Evolutionary conservation across 2,329 filamentous ascomycete genomes (phyloP).

Genomic region (Pseudocercospora fijiensis): DNA sequence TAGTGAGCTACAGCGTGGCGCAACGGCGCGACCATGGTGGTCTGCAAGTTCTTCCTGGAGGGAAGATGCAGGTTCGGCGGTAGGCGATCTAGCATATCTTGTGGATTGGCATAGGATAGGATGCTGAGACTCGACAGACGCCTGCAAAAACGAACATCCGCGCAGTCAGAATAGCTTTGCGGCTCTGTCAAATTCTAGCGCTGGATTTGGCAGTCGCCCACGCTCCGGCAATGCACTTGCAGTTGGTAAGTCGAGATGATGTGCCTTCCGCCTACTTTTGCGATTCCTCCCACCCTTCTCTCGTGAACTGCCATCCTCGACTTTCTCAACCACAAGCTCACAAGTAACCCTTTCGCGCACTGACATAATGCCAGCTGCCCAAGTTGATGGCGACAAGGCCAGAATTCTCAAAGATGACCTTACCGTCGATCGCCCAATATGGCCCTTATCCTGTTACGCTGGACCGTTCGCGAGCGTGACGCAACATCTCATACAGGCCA

Average conservation of each 20-base stretch:
- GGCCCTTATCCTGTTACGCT: slow-evolving; percentile 78
- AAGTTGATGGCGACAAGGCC: slow-evolving; percentile 56
- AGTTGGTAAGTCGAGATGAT: background rate
- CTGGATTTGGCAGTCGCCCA: slow-evolving; percentile 13
- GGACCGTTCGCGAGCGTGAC: background rate
- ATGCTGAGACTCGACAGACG: slow-evolving; percentile 44
- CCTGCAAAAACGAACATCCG: slow-evolving; percentile 62
- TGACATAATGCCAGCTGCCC: slow-evolving; percentile 14
- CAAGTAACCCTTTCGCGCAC: background rate
- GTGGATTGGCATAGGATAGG: background rate
- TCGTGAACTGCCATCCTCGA: background rate
- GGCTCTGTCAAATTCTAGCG: slow-evolving; percentile 42
- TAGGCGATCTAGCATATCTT: slow-evolving; percentile 36
- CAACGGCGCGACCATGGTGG: slow-evolving; percentile 17
- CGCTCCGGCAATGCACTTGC: background rate
- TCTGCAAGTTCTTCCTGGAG: slow-evolving; percentile 66
- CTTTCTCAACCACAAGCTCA: slow-evolving; percentile 5
- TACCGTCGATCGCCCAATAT: slow-evolving; percentile 66
- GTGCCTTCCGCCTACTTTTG: background rate
- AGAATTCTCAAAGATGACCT: slow-evolving; percentile 54
- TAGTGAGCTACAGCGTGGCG: background rate
- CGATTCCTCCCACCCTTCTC: too few relatives aligned
- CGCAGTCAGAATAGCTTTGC: slow-evolving; percentile 59
- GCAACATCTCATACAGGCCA: slow-evolving; percentile 2
- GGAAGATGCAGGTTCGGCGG: slow-evolving; percentile 66